Conservation (phyloP, 75 land plant genomes). For the Sequoia sempervirens region DNA sequence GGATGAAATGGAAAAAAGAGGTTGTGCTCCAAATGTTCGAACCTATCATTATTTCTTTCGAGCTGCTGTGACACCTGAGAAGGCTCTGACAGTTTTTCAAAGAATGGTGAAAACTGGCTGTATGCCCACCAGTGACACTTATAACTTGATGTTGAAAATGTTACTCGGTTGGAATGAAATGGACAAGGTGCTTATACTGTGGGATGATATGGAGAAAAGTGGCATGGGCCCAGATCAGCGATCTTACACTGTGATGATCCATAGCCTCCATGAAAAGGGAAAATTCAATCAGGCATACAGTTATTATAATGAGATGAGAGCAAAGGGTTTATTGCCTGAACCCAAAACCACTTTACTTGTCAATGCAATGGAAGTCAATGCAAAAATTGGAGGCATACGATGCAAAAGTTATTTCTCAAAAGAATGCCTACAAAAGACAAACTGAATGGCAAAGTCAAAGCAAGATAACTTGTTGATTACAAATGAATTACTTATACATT, state of each 20-base stretch:
- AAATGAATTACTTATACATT: not conserved
- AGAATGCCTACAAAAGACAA: not conserved
- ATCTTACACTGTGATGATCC: constrained; percentile 59
- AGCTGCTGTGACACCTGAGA: constrained; percentile 22
- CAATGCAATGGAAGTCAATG: constrained; percentile 30
- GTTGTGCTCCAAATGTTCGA: constrained; percentile 37
- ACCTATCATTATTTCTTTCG: constrained; percentile 47
- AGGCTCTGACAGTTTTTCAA: constrained; percentile 27
- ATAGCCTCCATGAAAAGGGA: constrained; percentile 40
- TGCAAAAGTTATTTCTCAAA: not conserved
- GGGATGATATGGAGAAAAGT: constrained; percentile 48
- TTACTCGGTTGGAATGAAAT: constrained; percentile 29
- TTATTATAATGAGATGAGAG: constrained; percentile 35
- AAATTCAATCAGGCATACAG: constrained; percentile 32
- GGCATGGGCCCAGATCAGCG: constrained; percentile 56
- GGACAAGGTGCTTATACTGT: constrained; percentile 18
- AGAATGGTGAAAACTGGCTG: constrained; percentile 51
- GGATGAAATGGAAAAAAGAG: constrained; percentile 62
- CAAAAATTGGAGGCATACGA: constrained; percentile 4
- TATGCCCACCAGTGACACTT: constrained; percentile 28
- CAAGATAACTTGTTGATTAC: not conserved
- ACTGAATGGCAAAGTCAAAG: not conserved
- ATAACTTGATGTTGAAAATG: constrained; percentile 48
- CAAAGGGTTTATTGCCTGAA: constrained; percentile 49
- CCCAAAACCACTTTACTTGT: constrained; percentile 48